Evolutionary conservation across 2,329 filamentous ascomycete species (phyloP), one percentile per base, ranked within the genome.

Genomic region (Pestalotiopsis sp.): DNA sequence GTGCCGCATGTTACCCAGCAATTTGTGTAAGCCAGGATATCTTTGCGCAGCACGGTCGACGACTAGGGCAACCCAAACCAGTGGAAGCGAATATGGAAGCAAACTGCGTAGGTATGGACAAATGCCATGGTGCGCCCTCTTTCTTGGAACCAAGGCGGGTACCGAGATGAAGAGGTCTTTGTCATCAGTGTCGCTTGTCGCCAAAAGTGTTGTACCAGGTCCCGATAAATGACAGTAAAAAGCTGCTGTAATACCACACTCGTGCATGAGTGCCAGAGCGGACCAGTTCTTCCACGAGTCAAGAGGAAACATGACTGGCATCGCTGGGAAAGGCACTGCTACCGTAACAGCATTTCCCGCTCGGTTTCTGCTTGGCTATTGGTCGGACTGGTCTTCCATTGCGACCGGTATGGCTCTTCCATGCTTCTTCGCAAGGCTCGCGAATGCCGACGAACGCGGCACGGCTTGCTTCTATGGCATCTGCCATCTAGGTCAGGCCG

Each of bases 21-120:
- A 64, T 64, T 49, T 64, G 38, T 49, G 38, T n/a, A 45, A 25
- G 41, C n/a, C 61, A 45, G 31, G 61, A 23, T 13, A 23, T 27
- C 56, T 59, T 25, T 59, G 27, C 20, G 56, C 27, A 12, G n/a
- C 61, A 38, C 20, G 40, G 61, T 36, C 36, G 25, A 20, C 13
- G 41, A 57, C 63, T 36, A 56, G 63, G 63, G 63, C 31, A 25
- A 45, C 58, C 63, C 63, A 38, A 12, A 31, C 45, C 63, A 45
- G 63, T 65, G 63, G 63, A 45, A 65, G 63, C 41, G 45, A 45
- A 65, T 20, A 64, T 65, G 63, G 40, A 52, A 65, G 63, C 63
- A 40, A 38, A 57, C n/a, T 65, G 31, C 59, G 45, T 20, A 52
- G 45, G 4, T 52, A 59, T 27, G 57, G 57, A 27, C 14, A 13